Evolutionary conservation across 768 basidiomycete species (phyloP).

Genomic region (Xerocomellus dryophilus): DNA sequence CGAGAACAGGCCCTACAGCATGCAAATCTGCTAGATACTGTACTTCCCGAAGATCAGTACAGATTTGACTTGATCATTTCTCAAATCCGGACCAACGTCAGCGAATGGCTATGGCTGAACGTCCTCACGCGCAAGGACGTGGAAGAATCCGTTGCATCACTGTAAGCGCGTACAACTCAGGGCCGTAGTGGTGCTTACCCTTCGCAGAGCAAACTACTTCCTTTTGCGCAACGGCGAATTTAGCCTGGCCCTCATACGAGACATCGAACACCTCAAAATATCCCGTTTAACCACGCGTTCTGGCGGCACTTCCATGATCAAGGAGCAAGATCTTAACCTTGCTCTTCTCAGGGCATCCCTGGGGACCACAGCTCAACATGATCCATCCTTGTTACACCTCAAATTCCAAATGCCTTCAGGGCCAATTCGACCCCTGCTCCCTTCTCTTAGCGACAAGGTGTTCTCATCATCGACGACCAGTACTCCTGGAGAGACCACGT

Average conservation of each 20-base stretch:
- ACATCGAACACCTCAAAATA: constrained; percentile 80
- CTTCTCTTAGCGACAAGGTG: constrained; percentile 51
- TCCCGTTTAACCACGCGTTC: constrained; percentile 69
- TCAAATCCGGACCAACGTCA: constrained; percentile 74
- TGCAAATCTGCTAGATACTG: constrained; percentile 58
- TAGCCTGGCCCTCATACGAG: constrained; percentile 75
- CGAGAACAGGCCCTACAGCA: constrained; percentile 62
- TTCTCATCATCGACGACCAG: constrained; percentile 43
- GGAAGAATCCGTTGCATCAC: constrained; percentile 76
- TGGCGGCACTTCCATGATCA: constrained; percentile 70
- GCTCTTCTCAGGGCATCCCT: constrained; percentile 84
- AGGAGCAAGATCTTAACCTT: constrained; percentile 86
- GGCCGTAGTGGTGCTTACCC: constrained; percentile 5
- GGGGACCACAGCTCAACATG: constrained; percentile 85
- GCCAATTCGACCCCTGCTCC: constrained; percentile 76
- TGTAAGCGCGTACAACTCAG: constrained; percentile 49
- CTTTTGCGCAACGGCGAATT: constrained; percentile 88
- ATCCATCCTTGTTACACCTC: constrained; percentile 69
- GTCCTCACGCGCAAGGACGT: constrained; percentile 82
- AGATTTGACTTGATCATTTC: constrained; percentile 71
- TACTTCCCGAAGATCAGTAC: constrained; percentile 73
- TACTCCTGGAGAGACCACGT: constrained; percentile 39
- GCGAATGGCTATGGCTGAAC: constrained; percentile 94
- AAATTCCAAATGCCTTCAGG: constrained; percentile 78
- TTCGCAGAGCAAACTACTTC: constrained; percentile 77